Conservation (phyloP, 1,284 basidiomycete species). For the Ustilago xerochloae region DNA sequence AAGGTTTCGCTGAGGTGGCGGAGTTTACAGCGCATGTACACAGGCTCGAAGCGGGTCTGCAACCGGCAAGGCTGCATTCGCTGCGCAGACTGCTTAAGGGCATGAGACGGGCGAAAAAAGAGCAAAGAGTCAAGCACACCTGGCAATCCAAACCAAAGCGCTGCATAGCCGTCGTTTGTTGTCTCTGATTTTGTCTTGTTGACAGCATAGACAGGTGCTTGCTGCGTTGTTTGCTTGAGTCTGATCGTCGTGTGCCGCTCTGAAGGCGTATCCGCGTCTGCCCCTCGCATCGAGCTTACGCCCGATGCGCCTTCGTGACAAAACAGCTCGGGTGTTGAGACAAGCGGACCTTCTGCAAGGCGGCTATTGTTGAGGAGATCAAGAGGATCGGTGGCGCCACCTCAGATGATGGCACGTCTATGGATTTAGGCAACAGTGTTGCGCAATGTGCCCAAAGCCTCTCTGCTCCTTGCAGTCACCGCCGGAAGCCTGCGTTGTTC, state of each 20-base stretch:
- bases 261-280: no score
- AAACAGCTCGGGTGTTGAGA: background rate
- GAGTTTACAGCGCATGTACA: background rate
- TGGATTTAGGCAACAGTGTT: no score
- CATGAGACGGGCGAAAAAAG: background rate
- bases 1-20: conserved; percentile 6
- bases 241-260: no score
- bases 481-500: background rate
- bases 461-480: background rate
- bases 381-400: no score
- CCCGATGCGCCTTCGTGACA: background rate
- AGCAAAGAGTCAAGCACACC: background rate
- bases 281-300: no score
- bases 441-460: background rate
- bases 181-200: background rate
- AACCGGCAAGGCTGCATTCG: background rate
- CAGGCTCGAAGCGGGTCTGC: background rate
- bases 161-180: conserved; percentile 6
- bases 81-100: background rate
- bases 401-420: no score
- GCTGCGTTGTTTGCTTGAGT: no score
- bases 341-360: conserved; percentile 1
- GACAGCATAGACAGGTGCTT: background rate
- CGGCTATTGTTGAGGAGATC: no score
- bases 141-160: background rate